These are phyloP conservation scores for Plasmodium gallinaceum DNA, from an alignment of 169 alveolate genomes.

Conservation along the genomic window DNA sequence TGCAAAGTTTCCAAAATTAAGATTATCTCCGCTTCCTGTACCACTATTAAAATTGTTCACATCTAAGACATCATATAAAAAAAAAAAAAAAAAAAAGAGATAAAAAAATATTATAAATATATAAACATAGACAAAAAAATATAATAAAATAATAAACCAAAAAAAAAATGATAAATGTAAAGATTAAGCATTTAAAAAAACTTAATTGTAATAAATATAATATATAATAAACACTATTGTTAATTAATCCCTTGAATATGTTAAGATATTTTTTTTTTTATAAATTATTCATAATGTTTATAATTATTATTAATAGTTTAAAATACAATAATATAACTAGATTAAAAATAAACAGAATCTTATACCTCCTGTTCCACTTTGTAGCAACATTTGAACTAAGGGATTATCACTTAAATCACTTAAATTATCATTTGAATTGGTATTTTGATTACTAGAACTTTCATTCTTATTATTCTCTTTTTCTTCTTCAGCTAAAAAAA, in stretches of 20 bases:
- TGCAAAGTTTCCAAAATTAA: constrained; percentile 51
- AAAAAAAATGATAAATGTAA: not conserved
- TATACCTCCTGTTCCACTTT: constrained; percentile 64
- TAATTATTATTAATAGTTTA: too few relatives aligned
- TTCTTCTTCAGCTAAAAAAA: constrained; percentile 48
- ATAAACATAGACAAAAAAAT: not conserved
- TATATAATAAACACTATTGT: too few relatives aligned
- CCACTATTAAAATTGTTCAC: constrained; percentile 25
- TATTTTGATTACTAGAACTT: not conserved
- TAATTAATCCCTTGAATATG: too few relatives aligned
- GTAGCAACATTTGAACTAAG: constrained; percentile 68
- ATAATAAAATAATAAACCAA: too few relatives aligned
- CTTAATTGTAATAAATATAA: too few relatives aligned
- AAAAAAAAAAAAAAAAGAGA: too few relatives aligned
- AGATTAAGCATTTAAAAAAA: not conserved
- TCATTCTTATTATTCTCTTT: constrained; percentile 40
- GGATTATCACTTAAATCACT: constrained; percentile 43
- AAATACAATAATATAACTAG: not conserved
- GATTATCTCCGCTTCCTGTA: constrained; percentile 25
- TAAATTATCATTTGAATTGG: constrained; percentile 15
- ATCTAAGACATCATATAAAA: not conserved
- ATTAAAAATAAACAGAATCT: too few relatives aligned
- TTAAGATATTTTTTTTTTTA: too few relatives aligned
- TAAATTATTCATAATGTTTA: too few relatives aligned
- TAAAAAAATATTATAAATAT: not conserved